phyloP scores from a whole-genome alignment of 2,329 filamentous ascomycete genomes.

The Alternaria infectoria region DNA sequence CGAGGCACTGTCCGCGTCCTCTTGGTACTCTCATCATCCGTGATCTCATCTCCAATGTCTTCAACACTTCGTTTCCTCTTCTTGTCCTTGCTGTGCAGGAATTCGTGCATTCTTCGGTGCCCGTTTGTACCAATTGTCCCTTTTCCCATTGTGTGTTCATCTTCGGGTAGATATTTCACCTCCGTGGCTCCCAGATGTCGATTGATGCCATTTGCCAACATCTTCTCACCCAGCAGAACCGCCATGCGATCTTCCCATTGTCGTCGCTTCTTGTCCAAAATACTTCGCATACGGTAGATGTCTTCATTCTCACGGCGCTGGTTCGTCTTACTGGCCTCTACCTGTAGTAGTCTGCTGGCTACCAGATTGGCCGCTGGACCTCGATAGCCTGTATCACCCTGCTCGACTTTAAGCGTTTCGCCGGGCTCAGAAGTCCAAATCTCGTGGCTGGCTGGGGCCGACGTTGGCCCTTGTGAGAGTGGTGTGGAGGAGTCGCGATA shows the following conservation, averaged over 20 bases:
- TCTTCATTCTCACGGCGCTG: not conserved
- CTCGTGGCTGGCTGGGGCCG: not conserved
- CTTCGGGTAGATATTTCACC: not conserved
- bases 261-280: not conserved
- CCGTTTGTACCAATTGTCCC: not conserved
- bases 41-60: not conserved
- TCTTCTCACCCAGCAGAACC: not conserved
- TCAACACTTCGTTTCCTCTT: not conserved
- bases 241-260: not conserved
- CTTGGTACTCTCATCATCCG: not conserved
- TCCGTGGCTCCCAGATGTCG: not conserved
- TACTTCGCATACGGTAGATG: not conserved
- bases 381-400: not conserved
- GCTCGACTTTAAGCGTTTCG: not conserved
- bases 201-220: not conserved
- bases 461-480: not conserved
- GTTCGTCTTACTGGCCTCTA: not conserved
- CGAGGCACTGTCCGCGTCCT: not conserved
- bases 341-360: not conserved
- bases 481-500: not conserved
- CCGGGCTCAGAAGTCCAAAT: not conserved
- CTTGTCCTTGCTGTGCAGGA: not conserved
- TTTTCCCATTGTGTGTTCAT: not conserved
- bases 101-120: not conserved
- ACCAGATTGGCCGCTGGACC: not conserved